phyloP scores from a whole-genome alignment of 192 early-diverging fungal species.

The Coemansia sp. region DNA sequence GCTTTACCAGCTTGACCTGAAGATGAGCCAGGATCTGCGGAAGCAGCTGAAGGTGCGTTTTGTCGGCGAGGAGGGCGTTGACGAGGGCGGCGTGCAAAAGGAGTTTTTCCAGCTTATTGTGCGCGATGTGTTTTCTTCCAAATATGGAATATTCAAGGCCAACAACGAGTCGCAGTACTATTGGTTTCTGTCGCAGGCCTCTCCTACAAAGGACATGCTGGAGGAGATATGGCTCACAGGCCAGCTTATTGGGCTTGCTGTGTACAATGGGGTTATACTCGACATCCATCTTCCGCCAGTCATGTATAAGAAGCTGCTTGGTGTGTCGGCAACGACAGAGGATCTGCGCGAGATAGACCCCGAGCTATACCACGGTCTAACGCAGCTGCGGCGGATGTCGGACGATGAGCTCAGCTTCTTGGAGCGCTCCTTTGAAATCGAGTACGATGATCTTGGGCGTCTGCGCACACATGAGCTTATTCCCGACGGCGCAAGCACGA shows the following conservation, averaged over 20 bases:
- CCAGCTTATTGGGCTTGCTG: conserved; percentile 84
- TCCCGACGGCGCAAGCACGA: conserved; percentile 62
- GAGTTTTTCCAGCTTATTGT: conserved; percentile 93
- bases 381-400: conserved; percentile 65
- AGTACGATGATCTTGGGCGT: conserved; percentile 69
- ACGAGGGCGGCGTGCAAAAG: conserved; percentile 92
- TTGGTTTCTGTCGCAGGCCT: conserved; percentile 75
- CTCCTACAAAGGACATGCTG: conserved; percentile 54
- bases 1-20: conserved; percentile 72
- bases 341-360: conserved; percentile 81
- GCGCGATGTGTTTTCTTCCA: conserved; percentile 81
- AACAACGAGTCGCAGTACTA: conserved; percentile 81
- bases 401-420: conserved; percentile 73
- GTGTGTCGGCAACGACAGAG: conserved; percentile 61
- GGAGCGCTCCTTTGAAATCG: conserved; percentile 80
- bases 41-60: conserved; percentile 91
- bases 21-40: conserved; percentile 81
- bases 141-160: conserved; percentile 80
- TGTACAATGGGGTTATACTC: conserved; percentile 90
- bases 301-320: conserved; percentile 87
- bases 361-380: conserved; percentile 72
- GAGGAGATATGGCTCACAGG: conserved; percentile 89
- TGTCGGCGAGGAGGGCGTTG: conserved; percentile 91
- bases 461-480: conserved; percentile 65
- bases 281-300: conserved; percentile 88